These are phyloP conservation scores for Cryptomeria japonica DNA, from an alignment of 75 land plant species.

Conservation along the genomic window DNA sequence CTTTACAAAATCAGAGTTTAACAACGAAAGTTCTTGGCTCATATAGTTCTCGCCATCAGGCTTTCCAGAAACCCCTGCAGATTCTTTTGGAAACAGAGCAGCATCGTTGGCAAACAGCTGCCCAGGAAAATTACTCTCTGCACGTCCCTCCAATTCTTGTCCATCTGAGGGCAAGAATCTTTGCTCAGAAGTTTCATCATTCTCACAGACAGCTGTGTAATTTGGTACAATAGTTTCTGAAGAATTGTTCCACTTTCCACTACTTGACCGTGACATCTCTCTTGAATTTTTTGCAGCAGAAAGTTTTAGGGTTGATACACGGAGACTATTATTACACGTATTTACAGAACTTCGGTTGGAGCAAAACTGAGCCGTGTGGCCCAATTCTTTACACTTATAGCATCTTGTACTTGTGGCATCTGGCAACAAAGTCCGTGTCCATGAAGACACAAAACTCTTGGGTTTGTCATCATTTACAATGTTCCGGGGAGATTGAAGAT, in stretches of 20 bases:
- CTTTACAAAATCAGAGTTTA: constrained; percentile 13
- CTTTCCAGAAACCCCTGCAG: constrained; percentile 1
- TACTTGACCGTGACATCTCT: constrained; percentile 18
- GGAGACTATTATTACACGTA: constrained; percentile 10
- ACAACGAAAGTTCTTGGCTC: background rate
- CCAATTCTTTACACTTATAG: constrained; percentile 46
- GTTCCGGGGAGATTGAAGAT: constrained; percentile 13
- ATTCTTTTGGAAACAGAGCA: background rate
- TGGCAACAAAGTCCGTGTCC: constrained; percentile 12
- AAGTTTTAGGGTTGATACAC: constrained; percentile 11
- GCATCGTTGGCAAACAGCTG: background rate
- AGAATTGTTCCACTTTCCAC: constrained; percentile 39
- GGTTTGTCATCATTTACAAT: constrained; percentile 21
- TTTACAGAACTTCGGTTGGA: constrained; percentile 12
- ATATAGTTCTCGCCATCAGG: constrained; percentile 1
- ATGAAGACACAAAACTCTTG: constrained; percentile 15
- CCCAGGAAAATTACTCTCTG: background rate
- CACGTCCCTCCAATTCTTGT: constrained; percentile 7
- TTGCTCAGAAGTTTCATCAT: constrained; percentile 28
- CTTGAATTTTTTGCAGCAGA: constrained; percentile 24
- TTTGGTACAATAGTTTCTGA: constrained; percentile 36
- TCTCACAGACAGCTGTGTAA: constrained; percentile 17
- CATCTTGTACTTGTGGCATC: constrained; percentile 23
- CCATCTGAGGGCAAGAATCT: background rate
- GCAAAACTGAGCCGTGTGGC: constrained; percentile 45